phyloP scores from a whole-genome alignment of 495 filamentous ascomycete species.

The Pyronema domesticum region DNA sequence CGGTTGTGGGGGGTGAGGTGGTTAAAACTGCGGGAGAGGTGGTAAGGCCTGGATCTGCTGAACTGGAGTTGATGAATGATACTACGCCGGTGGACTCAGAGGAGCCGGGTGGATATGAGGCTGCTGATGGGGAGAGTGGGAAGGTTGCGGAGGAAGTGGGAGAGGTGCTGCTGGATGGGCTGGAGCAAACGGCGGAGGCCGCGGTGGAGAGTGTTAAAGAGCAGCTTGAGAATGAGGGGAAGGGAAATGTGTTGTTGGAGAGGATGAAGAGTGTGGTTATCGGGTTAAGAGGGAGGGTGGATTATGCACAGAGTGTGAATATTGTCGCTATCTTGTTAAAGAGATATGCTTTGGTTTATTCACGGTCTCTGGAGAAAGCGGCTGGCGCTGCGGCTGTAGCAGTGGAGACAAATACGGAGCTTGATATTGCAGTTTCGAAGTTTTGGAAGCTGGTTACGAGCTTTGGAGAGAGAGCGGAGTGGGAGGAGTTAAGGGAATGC shows the following conservation, averaged over 20 bases:
- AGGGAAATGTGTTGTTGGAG: conserved; percentile 48
- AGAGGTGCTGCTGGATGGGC: conserved; percentile 43
- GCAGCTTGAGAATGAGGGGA: conserved; percentile 48
- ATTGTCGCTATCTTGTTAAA: conserved; percentile 58
- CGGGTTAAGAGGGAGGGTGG: conserved; percentile 53
- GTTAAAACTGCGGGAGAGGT: conserved; percentile 30
- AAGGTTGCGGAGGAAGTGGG: conserved; percentile 32
- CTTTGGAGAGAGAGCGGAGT: conserved; percentile 57
- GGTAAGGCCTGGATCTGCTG: conserved; percentile 47
- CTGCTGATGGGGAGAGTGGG: neutral
- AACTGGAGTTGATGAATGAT: conserved; percentile 29
- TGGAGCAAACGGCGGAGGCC: conserved; percentile 45
- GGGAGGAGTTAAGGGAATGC: conserved; percentile 50
- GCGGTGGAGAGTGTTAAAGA: conserved; percentile 48
- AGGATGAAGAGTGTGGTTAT: conserved; percentile 60
- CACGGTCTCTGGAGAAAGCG: conserved; percentile 47
- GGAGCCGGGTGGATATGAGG: neutral
- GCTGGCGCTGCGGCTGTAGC: conserved; percentile 47
- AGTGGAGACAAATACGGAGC: conserved; percentile 44
- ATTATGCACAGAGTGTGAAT: conserved; percentile 73
- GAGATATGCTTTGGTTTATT: conserved; percentile 61
- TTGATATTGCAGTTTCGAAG: conserved; percentile 56
- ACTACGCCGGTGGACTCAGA: neutral
- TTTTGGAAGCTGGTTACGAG: conserved; percentile 61
- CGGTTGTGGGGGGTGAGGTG: conserved; percentile 40